Base-by-base conservation (phyloP, 1,284 basidiomycete species). In the Caloboletus firmus region DNA sequence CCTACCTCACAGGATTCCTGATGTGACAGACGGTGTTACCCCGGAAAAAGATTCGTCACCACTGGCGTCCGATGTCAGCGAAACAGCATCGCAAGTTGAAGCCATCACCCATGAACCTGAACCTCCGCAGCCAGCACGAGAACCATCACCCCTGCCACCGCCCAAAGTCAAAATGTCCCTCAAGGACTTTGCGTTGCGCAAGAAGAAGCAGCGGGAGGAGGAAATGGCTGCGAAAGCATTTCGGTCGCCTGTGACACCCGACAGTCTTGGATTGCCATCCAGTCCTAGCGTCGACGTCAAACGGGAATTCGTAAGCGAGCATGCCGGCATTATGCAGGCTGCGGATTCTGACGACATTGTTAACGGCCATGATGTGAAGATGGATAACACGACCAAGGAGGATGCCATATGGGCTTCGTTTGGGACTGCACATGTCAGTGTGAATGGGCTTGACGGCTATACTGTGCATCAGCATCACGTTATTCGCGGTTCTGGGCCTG, bases 151-250 rank as follows among this genome's bases (percentile, higher is more conserved):
- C 0, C 63, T 59, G 17, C 66, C 68, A 13, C 66, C 64, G 8
- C 66, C 73, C 11, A 80, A 80, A 52, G 77, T 81, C 15, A 81
- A 80, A 59, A 67, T 81, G 62, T 78, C 79, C 0, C 59, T 80
- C 28, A 74, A 74, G 46, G 80, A 81, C 51, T 82, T 80, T 55
- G 76, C 72, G 20, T 49, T 76, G 18, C 63, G 79, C 52, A 80
- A 74, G 70, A 75, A 75, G 68, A 75, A 74, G 59, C 69, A 72
- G 55, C 67, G 73, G 42, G 75, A 79, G 51, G 75, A 75, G 52
- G 72, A 72, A 49, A 63, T 63, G 59, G 66, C 66, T 0, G 66
- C 65, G 35, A 70, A 67, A 58, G 61, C 65, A 26, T 54, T 54
- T 9, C 47, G 50, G 42, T 66, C 70, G 7, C 67, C 69, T 36